Percentiles rank a stretch among this genome's conserved stretches.
phyloP scores from a whole-genome alignment of 805 yeast genomes.

The Ogataea philodendri region DNA sequence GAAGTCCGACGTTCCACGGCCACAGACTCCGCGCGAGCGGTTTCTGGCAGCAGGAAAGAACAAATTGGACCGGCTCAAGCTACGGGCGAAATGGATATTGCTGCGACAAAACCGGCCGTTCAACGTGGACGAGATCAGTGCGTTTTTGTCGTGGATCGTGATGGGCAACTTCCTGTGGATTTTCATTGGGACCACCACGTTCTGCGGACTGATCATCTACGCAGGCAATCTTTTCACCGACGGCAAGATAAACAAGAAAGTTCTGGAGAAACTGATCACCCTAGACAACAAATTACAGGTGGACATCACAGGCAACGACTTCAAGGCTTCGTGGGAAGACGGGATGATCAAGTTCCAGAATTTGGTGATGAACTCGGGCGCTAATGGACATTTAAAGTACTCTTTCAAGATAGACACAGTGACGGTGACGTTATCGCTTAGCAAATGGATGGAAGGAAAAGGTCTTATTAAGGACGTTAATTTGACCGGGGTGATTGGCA shows the following conservation, averaged over 20 bases:
- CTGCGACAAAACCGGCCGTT: slow-evolving; percentile 48
- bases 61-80: slow-evolving; percentile 12
- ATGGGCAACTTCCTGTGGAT: slow-evolving; percentile 59
- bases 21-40: slow-evolving; percentile 11
- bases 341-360: slow-evolving; percentile 49
- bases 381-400: slow-evolving; percentile 26
- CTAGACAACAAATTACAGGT: slow-evolving; percentile 33
- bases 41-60: slow-evolving; percentile 22
- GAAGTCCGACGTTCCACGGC: not conserved
- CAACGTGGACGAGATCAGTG: slow-evolving; percentile 50
- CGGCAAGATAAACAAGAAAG: slow-evolving; percentile 26
- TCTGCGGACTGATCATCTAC: slow-evolving; percentile 47
- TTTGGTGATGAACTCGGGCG: slow-evolving; percentile 29
- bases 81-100: slow-evolving; percentile 44
- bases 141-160: slow-evolving; percentile 54
- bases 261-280: slow-evolving; percentile 31
- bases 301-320: slow-evolving; percentile 33
- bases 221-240: slow-evolving; percentile 37
- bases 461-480: slow-evolving; percentile 51
- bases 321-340: slow-evolving; percentile 45
- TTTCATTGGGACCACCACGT: slow-evolving; percentile 56
- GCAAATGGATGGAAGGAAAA: slow-evolving; percentile 55
- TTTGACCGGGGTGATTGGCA: slow-evolving; percentile 47
- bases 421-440: slow-evolving; percentile 45
- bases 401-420: slow-evolving; percentile 41